A percentile compares a stretch with the other conserved stretches of the same genome.
These are phyloP conservation scores for Dactylellina leptospora DNA, from an alignment of 2,329 filamentous ascomycete genomes.

Conservation along the genomic window DNA sequence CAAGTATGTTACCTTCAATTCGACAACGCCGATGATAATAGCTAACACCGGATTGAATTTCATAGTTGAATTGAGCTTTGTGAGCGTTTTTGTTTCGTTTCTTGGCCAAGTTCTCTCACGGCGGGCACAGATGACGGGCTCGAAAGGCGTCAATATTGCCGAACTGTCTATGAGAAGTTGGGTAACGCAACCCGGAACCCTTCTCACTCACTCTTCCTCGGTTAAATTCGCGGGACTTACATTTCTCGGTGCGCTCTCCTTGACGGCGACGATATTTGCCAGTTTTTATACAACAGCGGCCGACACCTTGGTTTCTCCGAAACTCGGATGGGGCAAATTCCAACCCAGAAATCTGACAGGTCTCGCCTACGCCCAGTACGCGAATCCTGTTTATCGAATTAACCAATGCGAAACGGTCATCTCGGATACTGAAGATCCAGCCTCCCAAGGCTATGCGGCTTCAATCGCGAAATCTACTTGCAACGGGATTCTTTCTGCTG, in stretches of 20 bases:
- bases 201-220: constrained; percentile 74
- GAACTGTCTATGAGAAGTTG: constrained; percentile 81
- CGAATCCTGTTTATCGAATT: constrained; percentile 69
- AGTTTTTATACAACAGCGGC: constrained; percentile 81
- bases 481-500: constrained; percentile 74
- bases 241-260: constrained; percentile 70
- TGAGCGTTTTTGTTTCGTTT: constrained; percentile 78
- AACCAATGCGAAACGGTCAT: constrained; percentile 72
- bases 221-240: constrained; percentile 72
- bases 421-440: constrained; percentile 60
- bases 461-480: constrained; percentile 65
- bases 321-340: constrained; percentile 70
- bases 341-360: constrained; percentile 66
- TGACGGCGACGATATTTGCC: constrained; percentile 72
- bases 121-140: constrained; percentile 70
- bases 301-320: constrained; percentile 77
- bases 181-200: constrained; percentile 74
- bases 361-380: constrained; percentile 70
- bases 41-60: background rate
- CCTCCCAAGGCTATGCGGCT: constrained; percentile 58
- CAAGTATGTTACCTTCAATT: constrained; percentile 20
- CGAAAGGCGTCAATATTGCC: constrained; percentile 74
- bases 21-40: no score
- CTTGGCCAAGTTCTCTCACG: constrained; percentile 77
- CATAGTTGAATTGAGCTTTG: constrained; percentile 74